A percentile compares a stretch with the other conserved stretches of the same genome.
These are phyloP conservation scores for Polygonum maritimum DNA, from an alignment of 148 eudicot species.

Conservation along the genomic window DNA sequence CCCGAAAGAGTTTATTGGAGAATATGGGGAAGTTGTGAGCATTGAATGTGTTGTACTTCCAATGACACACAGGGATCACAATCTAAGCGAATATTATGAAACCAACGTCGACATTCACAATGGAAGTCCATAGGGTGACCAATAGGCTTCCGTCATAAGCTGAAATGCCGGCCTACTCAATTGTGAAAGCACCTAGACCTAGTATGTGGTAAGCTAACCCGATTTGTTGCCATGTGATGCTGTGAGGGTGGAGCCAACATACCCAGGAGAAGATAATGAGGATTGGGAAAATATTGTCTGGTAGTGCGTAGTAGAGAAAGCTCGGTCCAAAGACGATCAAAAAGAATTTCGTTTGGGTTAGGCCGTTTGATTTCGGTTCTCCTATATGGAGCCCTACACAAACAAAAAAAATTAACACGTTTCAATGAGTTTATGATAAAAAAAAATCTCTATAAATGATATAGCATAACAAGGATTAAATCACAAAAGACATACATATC, in stretches of 20 bases:
- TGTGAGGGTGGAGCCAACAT: no score
- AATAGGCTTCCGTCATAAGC: conserved; percentile 97
- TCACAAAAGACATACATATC: neutral
- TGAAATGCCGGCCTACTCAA: conserved; percentile 98
- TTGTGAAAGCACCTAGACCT: conserved; percentile 93
- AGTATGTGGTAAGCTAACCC: conserved; percentile 42
- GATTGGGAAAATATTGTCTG: no score
- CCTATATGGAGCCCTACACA: conserved; percentile 79
- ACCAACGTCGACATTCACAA: conserved; percentile 76
- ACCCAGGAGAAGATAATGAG: no score
- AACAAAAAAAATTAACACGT: conserved; percentile 11
- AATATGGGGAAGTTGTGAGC: conserved; percentile 57
- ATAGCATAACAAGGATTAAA: neutral
- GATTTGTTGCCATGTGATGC: no score
- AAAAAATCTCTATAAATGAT: no score
- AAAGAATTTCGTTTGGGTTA: conserved; percentile 84
- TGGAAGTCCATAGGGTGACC: conserved; percentile 85
- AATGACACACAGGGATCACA: conserved; percentile 56
- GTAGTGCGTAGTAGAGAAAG: no score
- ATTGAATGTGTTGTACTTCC: no score
- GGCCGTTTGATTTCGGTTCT: conserved; percentile 55
- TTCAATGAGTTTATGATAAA: no score
- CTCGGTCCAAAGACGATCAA: conserved; percentile 55
- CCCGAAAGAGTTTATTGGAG: conserved; percentile 75
- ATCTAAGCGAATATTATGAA: conserved; percentile 90